A percentile compares a stretch with the other conserved stretches of the same genome.
Evolutionary conservation across 139 green algal species (phyloP).

Genomic region (Protoeuglena noctilucae): DNA sequence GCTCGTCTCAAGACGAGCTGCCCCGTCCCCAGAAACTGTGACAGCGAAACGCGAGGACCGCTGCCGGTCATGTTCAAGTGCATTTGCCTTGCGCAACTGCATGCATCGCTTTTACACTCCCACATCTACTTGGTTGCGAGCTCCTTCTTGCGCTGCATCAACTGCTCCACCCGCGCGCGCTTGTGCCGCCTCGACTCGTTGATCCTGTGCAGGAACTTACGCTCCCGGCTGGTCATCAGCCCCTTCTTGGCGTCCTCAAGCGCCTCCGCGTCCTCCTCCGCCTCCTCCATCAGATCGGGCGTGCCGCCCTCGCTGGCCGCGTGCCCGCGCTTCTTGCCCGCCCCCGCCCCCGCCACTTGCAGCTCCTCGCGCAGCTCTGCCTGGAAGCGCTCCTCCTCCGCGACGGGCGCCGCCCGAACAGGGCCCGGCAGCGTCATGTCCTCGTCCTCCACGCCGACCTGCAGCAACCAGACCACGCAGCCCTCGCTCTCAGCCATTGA

Average conservation of each 20-base stretch:
- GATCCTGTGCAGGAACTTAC: neutral
- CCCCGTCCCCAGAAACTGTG: no score
- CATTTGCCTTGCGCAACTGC: no score
- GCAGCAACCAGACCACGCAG: neutral
- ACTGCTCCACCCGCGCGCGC: neutral
- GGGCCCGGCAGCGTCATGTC: no score
- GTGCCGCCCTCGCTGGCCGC: neutral
- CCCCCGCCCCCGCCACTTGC: no score
- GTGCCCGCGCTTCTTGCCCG: neutral
- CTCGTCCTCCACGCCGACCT: constrained; percentile 11
- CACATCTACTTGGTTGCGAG: no score
- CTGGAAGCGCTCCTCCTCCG: no score
- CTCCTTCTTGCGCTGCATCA: neutral
- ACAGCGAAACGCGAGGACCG: no score
- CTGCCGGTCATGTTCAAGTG: no score
- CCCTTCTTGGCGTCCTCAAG: no score
- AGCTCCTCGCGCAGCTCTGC: neutral
- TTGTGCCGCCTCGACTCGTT: neutral
- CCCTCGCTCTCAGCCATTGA: neutral
- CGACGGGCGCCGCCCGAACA: no score
- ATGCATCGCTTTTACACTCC: no score
- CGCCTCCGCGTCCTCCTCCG: neutral
- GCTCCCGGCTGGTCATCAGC: neutral
- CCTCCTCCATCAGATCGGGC: neutral
- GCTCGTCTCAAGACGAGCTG: no score